Conservation (phyloP, 1,284 basidiomycete species). For the Apiotrichum mycotoxinovorans region DNA sequence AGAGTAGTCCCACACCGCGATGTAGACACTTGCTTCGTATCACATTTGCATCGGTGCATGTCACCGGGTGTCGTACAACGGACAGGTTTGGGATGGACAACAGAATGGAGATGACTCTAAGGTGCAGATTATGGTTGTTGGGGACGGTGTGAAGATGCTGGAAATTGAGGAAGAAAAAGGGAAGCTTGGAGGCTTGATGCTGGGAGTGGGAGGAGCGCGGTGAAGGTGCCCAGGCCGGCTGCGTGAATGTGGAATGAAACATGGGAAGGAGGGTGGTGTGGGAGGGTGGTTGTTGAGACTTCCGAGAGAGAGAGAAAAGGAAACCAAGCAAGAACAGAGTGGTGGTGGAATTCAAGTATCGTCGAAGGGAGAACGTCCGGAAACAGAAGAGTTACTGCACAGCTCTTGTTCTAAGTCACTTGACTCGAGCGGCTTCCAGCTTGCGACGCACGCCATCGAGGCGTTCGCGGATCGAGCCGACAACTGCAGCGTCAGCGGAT, state of each 20-base stretch:
- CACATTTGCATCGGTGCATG: neutral
- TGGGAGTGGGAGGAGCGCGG: neutral
- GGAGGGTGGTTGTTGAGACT: neutral
- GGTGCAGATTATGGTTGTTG: neutral
- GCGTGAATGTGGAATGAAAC: neutral
- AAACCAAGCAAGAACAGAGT: constrained; percentile 1
- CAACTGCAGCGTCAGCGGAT: neutral
- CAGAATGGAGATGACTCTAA: neutral
- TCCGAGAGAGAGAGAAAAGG: no score
- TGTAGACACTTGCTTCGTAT: neutral
- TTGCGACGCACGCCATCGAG: constrained; percentile 21
- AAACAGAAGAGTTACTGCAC: neutral
- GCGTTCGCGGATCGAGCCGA: constrained; percentile 6
- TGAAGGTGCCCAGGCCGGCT: neutral
- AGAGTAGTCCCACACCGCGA: no score
- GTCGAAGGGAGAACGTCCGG: neutral
- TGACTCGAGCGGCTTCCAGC: constrained; percentile 6
- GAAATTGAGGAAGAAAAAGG: neutral
- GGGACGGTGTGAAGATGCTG: neutral
- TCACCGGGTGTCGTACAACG: neutral
- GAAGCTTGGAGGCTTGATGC: neutral
- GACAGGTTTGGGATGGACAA: neutral
- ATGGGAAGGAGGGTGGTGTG: neutral
- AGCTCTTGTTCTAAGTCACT: neutral
- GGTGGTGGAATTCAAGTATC: neutral